Conservation (phyloP, 2,329 filamentous ascomycete species). For the Cladosporium sp. region DNA sequence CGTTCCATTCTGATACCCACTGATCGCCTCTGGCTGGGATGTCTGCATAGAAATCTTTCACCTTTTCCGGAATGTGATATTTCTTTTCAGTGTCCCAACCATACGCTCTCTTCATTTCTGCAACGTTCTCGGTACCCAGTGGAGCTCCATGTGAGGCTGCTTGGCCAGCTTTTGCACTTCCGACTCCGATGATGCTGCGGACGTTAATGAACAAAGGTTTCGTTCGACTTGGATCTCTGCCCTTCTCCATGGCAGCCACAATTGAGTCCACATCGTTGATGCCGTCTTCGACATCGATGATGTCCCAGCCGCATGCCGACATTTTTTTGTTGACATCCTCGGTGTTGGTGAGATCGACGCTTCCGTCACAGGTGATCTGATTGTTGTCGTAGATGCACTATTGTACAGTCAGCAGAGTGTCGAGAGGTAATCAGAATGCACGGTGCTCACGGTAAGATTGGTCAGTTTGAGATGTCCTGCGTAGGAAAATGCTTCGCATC, state of each 20-base stretch:
- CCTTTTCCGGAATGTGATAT: slow-evolving; percentile 38
- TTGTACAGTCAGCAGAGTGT: background rate
- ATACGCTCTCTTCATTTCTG: slow-evolving; percentile 49
- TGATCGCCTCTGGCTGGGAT: slow-evolving; percentile 44
- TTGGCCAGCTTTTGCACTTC: slow-evolving; percentile 46
- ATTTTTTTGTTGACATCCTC: slow-evolving; percentile 58
- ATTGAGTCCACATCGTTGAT: slow-evolving; percentile 49
- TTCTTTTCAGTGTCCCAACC: slow-evolving; percentile 46
- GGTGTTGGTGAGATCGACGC: slow-evolving; percentile 49
- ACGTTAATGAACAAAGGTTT: slow-evolving; percentile 57
- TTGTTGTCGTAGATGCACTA: slow-evolving; percentile 55
- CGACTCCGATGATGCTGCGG: slow-evolving; percentile 53
- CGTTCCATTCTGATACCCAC: slow-evolving; percentile 47
- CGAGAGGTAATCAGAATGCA: background rate
- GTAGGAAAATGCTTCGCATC: slow-evolving; percentile 54
- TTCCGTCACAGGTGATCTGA: slow-evolving; percentile 56
- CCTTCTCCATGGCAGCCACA: slow-evolving; percentile 43
- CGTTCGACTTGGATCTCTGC: slow-evolving; percentile 25
- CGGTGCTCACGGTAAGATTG: slow-evolving; percentile 46
- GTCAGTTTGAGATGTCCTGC: slow-evolving; percentile 53
- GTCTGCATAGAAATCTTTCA: slow-evolving; percentile 51
- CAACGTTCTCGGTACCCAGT: slow-evolving; percentile 52
- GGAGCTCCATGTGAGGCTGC: slow-evolving; percentile 57
- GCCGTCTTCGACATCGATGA: slow-evolving; percentile 53
- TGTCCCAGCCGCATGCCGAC: slow-evolving; percentile 52